Conservation (phyloP, 2,329 filamentous ascomycete species). For the Sarocladium oryzae region DNA sequence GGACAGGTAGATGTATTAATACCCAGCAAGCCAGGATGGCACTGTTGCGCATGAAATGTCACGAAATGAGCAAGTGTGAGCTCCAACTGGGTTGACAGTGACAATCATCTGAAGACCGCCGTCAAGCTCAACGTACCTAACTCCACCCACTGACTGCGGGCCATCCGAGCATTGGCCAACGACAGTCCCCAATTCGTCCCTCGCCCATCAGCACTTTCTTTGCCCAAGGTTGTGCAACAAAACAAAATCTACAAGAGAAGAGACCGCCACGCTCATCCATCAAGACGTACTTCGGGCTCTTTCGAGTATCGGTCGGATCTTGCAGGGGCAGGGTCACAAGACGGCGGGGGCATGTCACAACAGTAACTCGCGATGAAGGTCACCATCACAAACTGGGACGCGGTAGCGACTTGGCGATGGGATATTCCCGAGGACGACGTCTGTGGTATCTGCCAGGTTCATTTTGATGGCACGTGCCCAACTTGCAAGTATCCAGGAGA, state of each 20-base stretch:
- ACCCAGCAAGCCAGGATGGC: too few relatives aligned
- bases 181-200: not conserved
- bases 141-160: not conserved
- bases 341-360: too few relatives aligned
- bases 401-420: constrained; percentile 96
- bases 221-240: not conserved
- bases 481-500: constrained; percentile 98
- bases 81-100: not conserved
- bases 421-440: constrained; percentile 96
- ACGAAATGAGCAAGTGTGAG: not conserved
- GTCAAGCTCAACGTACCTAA: not conserved
- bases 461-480: constrained; percentile 96
- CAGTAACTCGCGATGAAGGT: constrained; percentile 88
- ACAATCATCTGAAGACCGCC: not conserved
- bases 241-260: not conserved
- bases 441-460: constrained; percentile 95
- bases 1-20: too few relatives aligned
- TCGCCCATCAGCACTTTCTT: not conserved
- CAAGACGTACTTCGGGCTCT: too few relatives aligned
- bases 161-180: not conserved
- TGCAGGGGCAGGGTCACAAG: too few relatives aligned
- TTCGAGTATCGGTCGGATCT: too few relatives aligned
- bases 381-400: constrained; percentile 87
- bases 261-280: too few relatives aligned
- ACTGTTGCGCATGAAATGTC: not conserved